Base-by-base conservation (phyloP, 305 asterid genomes). In the Fraxinus platypoda region DNA sequence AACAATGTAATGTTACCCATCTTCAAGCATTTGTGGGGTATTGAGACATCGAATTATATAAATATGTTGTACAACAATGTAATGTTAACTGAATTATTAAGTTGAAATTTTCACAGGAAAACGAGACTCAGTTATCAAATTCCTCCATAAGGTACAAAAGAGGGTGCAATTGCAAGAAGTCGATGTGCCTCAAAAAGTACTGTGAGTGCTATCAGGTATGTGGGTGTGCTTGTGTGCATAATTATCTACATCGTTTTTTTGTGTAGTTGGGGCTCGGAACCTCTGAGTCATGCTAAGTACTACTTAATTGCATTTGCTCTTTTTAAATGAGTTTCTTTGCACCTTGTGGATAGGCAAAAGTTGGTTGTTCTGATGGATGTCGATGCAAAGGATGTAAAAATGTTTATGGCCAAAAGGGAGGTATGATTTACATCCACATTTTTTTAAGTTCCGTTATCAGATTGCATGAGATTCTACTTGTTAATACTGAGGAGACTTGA, bases 181-280 rank as follows among this genome's bases (percentile, higher is more conserved):
- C 97, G 15, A 93, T 90, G 94, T 94, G 98, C 79, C 87, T 87
- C 86, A 91, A 93, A 82, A 91, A 91, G 89, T 94, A 94, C 82
- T 93, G 95, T 77, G 95, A 93, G 88, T 93, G 97, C 92, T 94
- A 89, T 88, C 97, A 91, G 95, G 98, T 93, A 78, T 81, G 86
- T 75, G 76, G 74, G 75, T 17, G 37, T 79, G 30, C 66, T 6
- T 15, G 66, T 12, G 26, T 71, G 46, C 54, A 43, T 68, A 19
- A 19, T 74, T 13, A 71, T 33, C 21, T 62, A 31, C 25, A 25
- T 64, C 0, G 2, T 23, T 26, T 64, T 64, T 64, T 25, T 9
- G 9, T 28, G 13, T 34, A 15, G 72, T 64, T 23, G 72, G 17
- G 31, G 5, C 17, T 25, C 34, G 25, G 34, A 74, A 54, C 75